phyloP scores from a whole-genome alignment of 306 rosid species.

The barrel medic (Medicago truncatula) region MtrunA17r5.0-ANR NC_053046.1:33749501-33750000 shows the following conservation, averaged over 20 bases:
- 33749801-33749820: conserved; percentile 79
- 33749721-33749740: conserved; percentile 78
- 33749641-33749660: conserved; percentile 55
- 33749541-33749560: conserved; percentile 53
- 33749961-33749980: conserved; percentile 66
- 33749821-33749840: conserved; percentile 75
- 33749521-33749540: conserved; percentile 49
- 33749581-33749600: conserved; percentile 65
- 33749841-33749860: conserved; percentile 67
- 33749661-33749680: conserved; percentile 56
- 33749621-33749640: conserved; percentile 72
- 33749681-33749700: conserved; percentile 3
- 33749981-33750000: conserved; percentile 61
- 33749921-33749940: conserved; percentile 39
- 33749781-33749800: conserved; percentile 50
- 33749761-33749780: conserved; percentile 61
- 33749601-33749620: conserved; percentile 73
- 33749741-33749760: conserved; percentile 73
- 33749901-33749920: conserved; percentile 69
- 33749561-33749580: conserved; percentile 74
- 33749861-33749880: conserved; percentile 72
- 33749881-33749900: conserved; percentile 61
- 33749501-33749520: background rate
- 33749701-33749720: conserved; percentile 63
- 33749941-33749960: conserved; percentile 54